Evolutionary conservation across 345 rosid species (phyloP), one percentile per base, ranked within the genome.

Genomic region (Hibiscus trionum): DNA sequence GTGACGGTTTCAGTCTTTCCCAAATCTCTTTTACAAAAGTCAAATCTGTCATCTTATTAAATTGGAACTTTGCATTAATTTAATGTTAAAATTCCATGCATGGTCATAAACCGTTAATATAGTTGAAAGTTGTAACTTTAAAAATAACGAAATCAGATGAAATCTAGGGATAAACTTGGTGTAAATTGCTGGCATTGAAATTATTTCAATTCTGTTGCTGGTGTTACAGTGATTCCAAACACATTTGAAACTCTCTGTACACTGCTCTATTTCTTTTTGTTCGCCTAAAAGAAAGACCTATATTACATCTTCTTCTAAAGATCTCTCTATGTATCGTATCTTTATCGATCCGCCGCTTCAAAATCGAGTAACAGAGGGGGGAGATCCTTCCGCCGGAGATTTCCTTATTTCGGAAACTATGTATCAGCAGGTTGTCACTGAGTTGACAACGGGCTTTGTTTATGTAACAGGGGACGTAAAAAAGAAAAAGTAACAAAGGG

Each of bases 171-270:
- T 0, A 24, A 24, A 66, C 10, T 7, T 47, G 16, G 56, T 47
- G 50, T 66, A 66, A 15, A 46, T 14, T 66, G 70, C 37, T 46
- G n/a, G 44, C 44, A 39, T 58, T 57, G 61, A 71, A 42, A 37
- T 42, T 35, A 5, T 50, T 56, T 44, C 31, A 56, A 24, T 59
- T 71, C 80, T 77, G 76, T 69, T 39, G 26, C 56, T 62, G 66
- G 72, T 62, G 74, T 71, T 69, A 39, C 72, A 66, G 80, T 66
- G 76, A 69, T 61, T 50, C 57, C 61, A 72, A 63, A 76, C 73
- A 71, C 17, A 59, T 55, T 21, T 58, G 5, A 44, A 61, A 44
- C n/a, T 53, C 73, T 53, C 71, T 21, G 31, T 71, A 73, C 78
- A 50, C 56, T 15, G 17, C 17, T 50, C 55, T 50, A 50, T 50